Percentiles rank a stretch among this genome's conserved stretches.
Conservation (phyloP, 441 rosid species). For the Theobroma grandiflorum region DNA sequence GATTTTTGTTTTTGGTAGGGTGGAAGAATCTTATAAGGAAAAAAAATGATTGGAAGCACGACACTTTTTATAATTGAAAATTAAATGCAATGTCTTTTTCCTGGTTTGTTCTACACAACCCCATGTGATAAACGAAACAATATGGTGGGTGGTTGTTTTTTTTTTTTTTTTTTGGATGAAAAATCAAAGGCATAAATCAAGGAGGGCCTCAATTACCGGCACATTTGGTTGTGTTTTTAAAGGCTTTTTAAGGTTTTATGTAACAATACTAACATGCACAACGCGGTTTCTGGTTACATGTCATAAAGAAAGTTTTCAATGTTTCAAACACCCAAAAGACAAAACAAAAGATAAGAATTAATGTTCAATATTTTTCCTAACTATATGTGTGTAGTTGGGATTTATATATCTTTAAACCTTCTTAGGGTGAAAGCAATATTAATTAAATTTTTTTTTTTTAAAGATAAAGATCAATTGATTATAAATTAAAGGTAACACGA, state of each 20-base stretch:
- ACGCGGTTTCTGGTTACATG: constrained; percentile 6
- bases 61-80: not conserved
- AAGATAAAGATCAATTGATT: too few species aligned
- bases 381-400: too few species aligned
- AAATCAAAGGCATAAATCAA: constrained; percentile 13
- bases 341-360: too few species aligned
- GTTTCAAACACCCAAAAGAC: too few species aligned
- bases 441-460: too few species aligned
- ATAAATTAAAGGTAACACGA: too few species aligned
- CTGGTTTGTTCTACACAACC: constrained; percentile 7
- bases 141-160: not conserved
- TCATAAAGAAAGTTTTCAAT: not conserved
- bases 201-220: constrained; percentile 15
- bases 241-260: not conserved
- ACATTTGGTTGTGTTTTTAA: constrained; percentile 6
- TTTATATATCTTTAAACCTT: too few species aligned
- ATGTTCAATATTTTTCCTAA: too few species aligned
- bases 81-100: not conserved
- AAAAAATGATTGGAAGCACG: not conserved
- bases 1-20: too few species aligned
- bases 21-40: not conserved
- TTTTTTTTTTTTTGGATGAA: not conserved
- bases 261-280: not conserved
- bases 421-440: too few species aligned
- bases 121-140: constrained; percentile 11